These are phyloP conservation scores for Fusarium palustre DNA, from an alignment of 2,329 filamentous ascomycete genomes.

Conservation along the genomic window DNA sequence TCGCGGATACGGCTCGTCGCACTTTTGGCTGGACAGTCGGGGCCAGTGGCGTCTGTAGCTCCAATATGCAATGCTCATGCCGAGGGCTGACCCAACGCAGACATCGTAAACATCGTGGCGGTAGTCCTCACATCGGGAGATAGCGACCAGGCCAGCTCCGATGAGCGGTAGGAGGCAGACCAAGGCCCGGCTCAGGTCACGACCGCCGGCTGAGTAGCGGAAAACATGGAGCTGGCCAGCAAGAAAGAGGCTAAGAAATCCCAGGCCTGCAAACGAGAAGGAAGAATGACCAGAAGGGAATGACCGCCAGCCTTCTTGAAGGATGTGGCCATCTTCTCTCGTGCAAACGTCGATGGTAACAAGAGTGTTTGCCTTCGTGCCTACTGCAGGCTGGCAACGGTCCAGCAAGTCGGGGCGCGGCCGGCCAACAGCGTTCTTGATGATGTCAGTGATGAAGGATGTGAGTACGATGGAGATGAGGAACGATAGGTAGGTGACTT, in stretches of 20 bases:
- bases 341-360: constrained; percentile 79
- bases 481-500: constrained; percentile 86
- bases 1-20: constrained; percentile 68
- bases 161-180: constrained; percentile 69
- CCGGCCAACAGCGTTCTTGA: constrained; percentile 89
- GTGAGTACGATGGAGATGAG: constrained; percentile 81
- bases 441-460: constrained; percentile 84
- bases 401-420: constrained; percentile 73
- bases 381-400: constrained; percentile 78
- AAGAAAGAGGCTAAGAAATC: constrained; percentile 77
- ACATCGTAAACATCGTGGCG: constrained; percentile 79
- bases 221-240: constrained; percentile 74
- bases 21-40: constrained; percentile 61
- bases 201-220: constrained; percentile 56
- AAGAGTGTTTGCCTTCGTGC: constrained; percentile 62
- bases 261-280: constrained; percentile 82
- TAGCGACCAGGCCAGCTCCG: constrained; percentile 74
- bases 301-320: constrained; percentile 86
- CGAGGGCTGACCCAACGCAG: constrained; percentile 69
- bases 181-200: constrained; percentile 67
- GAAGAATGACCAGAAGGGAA: constrained; percentile 86
- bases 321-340: constrained; percentile 71
- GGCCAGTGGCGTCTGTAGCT: constrained; percentile 76
- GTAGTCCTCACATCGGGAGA: constrained; percentile 77
- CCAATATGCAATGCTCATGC: constrained; percentile 71